Percentiles rank a stretch among this genome's conserved stretches.
phyloP scores from a whole-genome alignment of 1,284 basidiomycete genomes.

The Ustilago cynodontis region DNA sequence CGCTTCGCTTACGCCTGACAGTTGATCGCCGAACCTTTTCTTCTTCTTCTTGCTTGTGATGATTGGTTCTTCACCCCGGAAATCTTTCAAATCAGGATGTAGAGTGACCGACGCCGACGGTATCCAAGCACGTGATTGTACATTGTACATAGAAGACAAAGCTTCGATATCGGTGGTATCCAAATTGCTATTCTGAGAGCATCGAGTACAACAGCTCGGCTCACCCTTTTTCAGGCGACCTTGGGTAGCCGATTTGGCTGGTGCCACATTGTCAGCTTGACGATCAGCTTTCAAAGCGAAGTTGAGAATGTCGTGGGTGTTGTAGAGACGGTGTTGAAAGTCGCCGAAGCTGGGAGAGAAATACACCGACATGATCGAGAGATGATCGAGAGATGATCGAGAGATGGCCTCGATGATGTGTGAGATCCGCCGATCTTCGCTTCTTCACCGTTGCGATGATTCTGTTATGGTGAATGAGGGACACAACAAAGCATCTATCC shows the following conservation, averaged over 20 bases:
- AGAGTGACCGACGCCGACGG: no score
- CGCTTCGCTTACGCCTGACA: background rate
- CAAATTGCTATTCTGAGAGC: background rate
- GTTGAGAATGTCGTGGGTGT: background rate
- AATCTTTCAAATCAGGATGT: no score
- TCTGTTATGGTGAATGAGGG: no score
- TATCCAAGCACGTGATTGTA: no score
- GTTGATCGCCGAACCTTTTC: background rate
- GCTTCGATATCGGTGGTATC: background rate
- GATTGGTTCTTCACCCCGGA: no score
- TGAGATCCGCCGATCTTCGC: background rate
- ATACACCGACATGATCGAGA: background rate
- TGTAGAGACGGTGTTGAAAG: background rate
- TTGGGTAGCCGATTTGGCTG: background rate
- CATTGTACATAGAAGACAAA: background rate
- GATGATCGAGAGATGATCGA: constrained; percentile 3
- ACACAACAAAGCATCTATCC: no score
- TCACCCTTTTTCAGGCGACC: background rate
- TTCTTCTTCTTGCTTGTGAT: background rate
- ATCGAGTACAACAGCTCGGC: background rate
- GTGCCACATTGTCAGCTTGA: background rate
- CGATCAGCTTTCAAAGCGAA: background rate
- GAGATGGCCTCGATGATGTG: background rate
- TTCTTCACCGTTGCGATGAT: no score
- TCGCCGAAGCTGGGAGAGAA: background rate